Conservation (phyloP, 352 stramenopile genomes). For the Globisporangium megalacanthum region DNA sequence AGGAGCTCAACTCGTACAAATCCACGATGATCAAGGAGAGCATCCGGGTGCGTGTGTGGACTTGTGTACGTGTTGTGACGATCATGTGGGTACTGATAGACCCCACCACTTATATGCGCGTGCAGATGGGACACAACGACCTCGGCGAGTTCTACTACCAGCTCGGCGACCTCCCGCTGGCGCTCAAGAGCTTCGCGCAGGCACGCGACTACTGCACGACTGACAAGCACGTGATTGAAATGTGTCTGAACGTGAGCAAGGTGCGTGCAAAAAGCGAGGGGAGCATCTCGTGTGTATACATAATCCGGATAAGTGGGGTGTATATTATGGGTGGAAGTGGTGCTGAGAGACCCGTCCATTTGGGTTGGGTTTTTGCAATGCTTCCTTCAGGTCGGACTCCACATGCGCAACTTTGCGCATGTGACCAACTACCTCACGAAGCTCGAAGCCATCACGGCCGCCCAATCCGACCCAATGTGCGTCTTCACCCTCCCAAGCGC, state of each 20-base stretch:
- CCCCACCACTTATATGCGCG: neutral
- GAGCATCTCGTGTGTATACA: too few species aligned
- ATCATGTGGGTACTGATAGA: neutral
- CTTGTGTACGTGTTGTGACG: neutral
- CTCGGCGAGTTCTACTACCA: slow-evolving; percentile 87
- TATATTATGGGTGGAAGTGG: neutral
- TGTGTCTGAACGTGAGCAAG: slow-evolving; percentile 89
- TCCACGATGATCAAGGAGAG: slow-evolving; percentile 90
- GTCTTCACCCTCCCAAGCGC: neutral
- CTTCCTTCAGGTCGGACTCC: slow-evolving; percentile 43
- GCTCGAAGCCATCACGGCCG: slow-evolving; percentile 68
- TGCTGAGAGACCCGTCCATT: neutral
- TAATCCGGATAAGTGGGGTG: neutral
- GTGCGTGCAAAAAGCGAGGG: slow-evolving; percentile 15
- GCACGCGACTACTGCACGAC: slow-evolving; percentile 88
- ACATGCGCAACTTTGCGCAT: slow-evolving; percentile 84
- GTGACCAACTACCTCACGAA: slow-evolving; percentile 87
- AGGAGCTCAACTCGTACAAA: slow-evolving; percentile 90
- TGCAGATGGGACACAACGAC: slow-evolving; percentile 85
- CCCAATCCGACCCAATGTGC: slow-evolving; percentile 69
- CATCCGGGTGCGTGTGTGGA: slow-evolving; percentile 52
- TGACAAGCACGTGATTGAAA: slow-evolving; percentile 87
- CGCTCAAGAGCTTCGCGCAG: slow-evolving; percentile 83
- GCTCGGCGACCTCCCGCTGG: slow-evolving; percentile 61
- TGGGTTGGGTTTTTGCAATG: neutral